Conservation (phyloP, 2,329 filamentous ascomycete species). For the Apiospora pterosperma region DNA sequence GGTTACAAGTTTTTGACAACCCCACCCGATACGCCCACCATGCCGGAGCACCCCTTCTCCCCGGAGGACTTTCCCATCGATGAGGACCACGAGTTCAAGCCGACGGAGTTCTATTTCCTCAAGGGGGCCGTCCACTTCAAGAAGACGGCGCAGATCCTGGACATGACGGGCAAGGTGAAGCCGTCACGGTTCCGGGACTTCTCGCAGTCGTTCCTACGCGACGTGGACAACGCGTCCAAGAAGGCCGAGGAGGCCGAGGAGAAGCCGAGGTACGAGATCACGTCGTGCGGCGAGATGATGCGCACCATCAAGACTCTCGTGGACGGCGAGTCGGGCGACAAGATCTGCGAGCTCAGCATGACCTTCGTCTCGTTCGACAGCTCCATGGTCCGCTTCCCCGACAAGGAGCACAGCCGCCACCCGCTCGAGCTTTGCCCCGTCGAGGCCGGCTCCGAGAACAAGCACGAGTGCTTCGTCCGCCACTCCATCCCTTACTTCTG, state of each 20-base stretch:
- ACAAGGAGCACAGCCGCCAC: conserved; percentile 26
- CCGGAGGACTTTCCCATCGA: conserved; percentile 32
- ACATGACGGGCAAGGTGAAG: conserved; percentile 19
- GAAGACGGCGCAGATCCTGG: conserved; percentile 23
- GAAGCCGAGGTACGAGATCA: conserved; percentile 22
- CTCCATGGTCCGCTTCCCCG: conserved; percentile 25
- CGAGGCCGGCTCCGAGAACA: conserved; percentile 19
- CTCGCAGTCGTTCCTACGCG: conserved; percentile 25
- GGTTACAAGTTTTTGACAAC: background rate
- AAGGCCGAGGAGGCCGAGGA: conserved; percentile 14
- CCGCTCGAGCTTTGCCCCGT: conserved; percentile 28
- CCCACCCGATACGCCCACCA: background rate
- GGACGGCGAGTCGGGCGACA: conserved; percentile 17
- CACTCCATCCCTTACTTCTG: conserved; percentile 32
- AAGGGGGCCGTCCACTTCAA: conserved; percentile 32
- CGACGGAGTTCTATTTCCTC: conserved; percentile 25
- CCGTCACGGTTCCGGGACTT: conserved; percentile 23
- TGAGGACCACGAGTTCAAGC: conserved; percentile 18
- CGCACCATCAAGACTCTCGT: conserved; percentile 30
- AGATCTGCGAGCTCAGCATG: conserved; percentile 30
- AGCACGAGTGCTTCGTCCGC: conserved; percentile 30
- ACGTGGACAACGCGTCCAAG: conserved; percentile 15
- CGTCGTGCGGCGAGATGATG: conserved; percentile 32
- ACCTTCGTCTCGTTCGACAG: conserved; percentile 31
- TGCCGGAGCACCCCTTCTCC: conserved; percentile 21